phyloP scores from a whole-genome alignment of 208 protist species.

The Trypanosoma theileri region DNA sequence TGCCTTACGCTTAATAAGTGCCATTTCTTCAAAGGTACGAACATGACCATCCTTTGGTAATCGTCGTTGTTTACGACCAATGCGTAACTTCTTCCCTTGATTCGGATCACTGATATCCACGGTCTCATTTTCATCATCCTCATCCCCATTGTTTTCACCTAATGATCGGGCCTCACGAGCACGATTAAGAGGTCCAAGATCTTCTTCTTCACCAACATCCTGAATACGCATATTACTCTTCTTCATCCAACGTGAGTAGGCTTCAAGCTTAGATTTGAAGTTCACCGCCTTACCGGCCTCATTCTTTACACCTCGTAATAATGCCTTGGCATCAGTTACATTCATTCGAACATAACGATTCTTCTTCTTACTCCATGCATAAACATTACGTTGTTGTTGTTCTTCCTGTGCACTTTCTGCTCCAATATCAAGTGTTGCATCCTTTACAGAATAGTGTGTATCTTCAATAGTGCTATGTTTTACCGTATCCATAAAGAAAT shows the following conservation, averaged over 20 bases:
- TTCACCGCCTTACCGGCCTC: constrained; percentile 91
- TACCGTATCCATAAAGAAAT: constrained; percentile 76
- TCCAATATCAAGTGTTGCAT: constrained; percentile 86
- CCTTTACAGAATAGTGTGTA: constrained; percentile 86
- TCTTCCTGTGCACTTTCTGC: constrained; percentile 84
- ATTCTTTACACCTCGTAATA: constrained; percentile 90
- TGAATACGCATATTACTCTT: constrained; percentile 93
- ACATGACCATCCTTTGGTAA: constrained; percentile 87
- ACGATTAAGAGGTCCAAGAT: constrained; percentile 72
- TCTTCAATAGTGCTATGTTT: constrained; percentile 70
- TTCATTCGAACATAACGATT: constrained; percentile 91
- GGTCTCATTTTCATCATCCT: constrained; percentile 43
- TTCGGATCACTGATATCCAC: constrained; percentile 90
- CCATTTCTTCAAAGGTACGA: constrained; percentile 86
- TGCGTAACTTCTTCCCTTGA: constrained; percentile 89
- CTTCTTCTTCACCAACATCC: constrained; percentile 90
- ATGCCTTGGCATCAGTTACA: constrained; percentile 88
- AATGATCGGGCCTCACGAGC: constrained; percentile 49
- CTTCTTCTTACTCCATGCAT: constrained; percentile 93
- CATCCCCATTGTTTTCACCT: constrained; percentile 22
- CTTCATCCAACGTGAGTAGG: constrained; percentile 88
- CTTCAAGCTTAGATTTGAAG: constrained; percentile 88
- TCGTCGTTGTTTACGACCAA: constrained; percentile 82
- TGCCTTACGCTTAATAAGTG: constrained; percentile 71
- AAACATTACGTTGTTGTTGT: constrained; percentile 85